phyloP scores from a whole-genome alignment of 306 rosid genomes.

The Dryas octopetala region DNA sequence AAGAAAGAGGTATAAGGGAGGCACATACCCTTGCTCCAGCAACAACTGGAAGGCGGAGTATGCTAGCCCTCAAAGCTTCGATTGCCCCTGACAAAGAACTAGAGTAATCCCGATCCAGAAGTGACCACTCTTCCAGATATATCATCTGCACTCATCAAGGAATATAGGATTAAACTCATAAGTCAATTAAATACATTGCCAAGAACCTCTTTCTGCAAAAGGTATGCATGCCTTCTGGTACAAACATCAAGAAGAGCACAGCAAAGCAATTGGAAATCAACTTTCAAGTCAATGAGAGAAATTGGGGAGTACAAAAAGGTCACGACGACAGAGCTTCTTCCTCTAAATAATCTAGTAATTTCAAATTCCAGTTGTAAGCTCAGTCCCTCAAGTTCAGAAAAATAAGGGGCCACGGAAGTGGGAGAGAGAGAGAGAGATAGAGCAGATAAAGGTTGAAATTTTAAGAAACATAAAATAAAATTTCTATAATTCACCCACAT shows the following conservation, averaged over 20 bases:
- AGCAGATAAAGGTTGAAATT: neutral
- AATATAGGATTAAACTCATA: conserved; percentile 18
- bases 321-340: neutral
- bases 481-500: neutral
- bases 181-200: conserved; percentile 14
- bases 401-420: neutral
- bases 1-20: conserved; percentile 18
- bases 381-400: neutral
- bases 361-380: neutral
- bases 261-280: neutral
- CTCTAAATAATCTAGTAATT: neutral
- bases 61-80: conserved; percentile 87
- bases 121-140: conserved; percentile 80
- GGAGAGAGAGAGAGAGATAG: neutral
- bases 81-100: conserved; percentile 77
- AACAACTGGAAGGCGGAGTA: conserved; percentile 93
- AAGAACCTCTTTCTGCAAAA: conserved; percentile 16
- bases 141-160: conserved; percentile 52
- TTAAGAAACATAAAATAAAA: neutral
- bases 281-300: neutral
- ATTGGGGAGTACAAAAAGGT: neutral
- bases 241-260: neutral
- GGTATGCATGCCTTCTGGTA: neutral
- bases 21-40: conserved; percentile 78
- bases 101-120: conserved; percentile 69